Base-by-base conservation (phyloP, 202 grass and related monocot species). In the Digitaria exilis region DNA sequence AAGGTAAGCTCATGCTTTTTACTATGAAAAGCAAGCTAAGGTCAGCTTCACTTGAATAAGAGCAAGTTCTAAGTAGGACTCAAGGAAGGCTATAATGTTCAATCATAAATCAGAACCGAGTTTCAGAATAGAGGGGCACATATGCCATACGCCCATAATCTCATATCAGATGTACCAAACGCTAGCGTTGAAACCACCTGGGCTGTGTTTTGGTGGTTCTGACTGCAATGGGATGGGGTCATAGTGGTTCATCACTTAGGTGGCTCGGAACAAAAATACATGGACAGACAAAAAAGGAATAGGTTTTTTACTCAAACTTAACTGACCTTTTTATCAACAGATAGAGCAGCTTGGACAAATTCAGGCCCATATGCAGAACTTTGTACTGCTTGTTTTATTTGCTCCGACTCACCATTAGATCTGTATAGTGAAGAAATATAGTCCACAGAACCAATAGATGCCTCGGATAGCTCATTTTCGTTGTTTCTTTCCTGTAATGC, bases 341-440 rank as follows among this genome's bases (percentile, higher is more conserved):
- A 91, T 8, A 98, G 85, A 87, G 96, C 92, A 80, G 96, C 96
- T 75, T 95, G 96, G 25, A 98, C 85, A 82, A 95, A 95, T 89
- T 98, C 93, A 73, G 88, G 91, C 65, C 96, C 92, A 88, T 90
- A 91, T 9, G 82, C 77, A 78, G 96, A 98, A 70, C 71, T 49
- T 69, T 86, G 89, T 71, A 75, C 92, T 54, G 96, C 89, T 83
- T 88, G 52, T 82, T 90, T 93, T 84, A 98, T 93, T 71, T 82
- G 86, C 30, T 91, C 83, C 22, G 92, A 98, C 76, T 95, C 92
- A 86, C 90, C 90, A 55, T 42, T 88, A 63, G 90, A 93, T 93
- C 90, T 92, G 74, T 85, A 93, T 37, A 90, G 73, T 14, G 92
- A 95, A 82, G 89, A 88, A 90, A 98, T 92, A 74, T 92, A 98